A percentile compares a stretch with the other conserved stretches of the same genome.
Conservation (phyloP, 805 yeast species). For the Metschnikowia henanensis region DNA sequence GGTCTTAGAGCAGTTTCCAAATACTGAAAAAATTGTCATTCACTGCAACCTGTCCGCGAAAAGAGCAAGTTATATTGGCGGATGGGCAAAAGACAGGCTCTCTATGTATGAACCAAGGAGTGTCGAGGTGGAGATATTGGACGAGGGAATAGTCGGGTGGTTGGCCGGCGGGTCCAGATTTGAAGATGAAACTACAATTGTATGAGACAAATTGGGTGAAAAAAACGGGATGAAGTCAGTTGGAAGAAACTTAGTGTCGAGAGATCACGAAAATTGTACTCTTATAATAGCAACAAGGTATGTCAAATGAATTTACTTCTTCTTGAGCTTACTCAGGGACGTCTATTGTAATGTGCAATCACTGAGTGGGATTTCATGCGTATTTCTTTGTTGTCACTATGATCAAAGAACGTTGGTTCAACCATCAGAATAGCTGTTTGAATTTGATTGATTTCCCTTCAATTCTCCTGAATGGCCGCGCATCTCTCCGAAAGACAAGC, state of each 20-base stretch:
- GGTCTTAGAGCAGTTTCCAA: conserved; percentile 12
- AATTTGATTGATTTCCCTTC: too few relatives aligned
- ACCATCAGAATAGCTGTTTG: too few relatives aligned
- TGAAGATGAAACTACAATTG: conserved; percentile 10
- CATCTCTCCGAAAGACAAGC: too few relatives aligned
- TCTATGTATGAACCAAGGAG: conserved; percentile 13
- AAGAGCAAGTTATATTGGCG: conserved; percentile 22
- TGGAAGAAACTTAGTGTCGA: neutral
- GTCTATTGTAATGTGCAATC: too few relatives aligned
- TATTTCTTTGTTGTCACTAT: too few relatives aligned
- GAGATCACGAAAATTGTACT: too few relatives aligned
- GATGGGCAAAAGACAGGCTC: conserved; percentile 24
- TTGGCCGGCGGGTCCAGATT: conserved; percentile 14
- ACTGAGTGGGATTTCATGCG: too few relatives aligned
- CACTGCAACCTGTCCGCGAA: conserved; percentile 24
- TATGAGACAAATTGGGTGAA: neutral
- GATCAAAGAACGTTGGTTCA: too few relatives aligned
- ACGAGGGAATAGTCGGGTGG: conserved; percentile 27
- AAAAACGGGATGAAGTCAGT: neutral
- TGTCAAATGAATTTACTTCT: too few relatives aligned
- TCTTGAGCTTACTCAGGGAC: too few relatives aligned
- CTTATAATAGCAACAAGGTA: too few relatives aligned
- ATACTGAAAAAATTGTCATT: conserved; percentile 17
- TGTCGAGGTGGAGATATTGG: conserved; percentile 21
- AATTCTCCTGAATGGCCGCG: too few relatives aligned